Evolutionary conservation across 1,284 basidiomycete species (phyloP).

Genomic region (Moesziomyces antarcticus): DNA sequence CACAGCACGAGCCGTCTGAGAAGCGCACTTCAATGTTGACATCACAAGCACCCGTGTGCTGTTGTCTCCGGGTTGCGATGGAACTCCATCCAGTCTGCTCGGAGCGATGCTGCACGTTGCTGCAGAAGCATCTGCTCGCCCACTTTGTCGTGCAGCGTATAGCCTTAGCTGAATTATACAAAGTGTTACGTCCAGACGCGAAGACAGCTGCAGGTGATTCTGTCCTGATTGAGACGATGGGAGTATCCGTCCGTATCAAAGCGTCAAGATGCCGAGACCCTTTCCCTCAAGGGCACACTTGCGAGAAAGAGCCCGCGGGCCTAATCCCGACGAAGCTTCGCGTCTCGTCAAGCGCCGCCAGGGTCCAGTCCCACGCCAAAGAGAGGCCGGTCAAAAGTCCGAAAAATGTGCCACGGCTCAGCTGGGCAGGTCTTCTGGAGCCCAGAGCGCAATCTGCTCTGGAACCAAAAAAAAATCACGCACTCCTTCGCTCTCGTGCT

Average conservation of each 20-base stretch:
- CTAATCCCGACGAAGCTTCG: conserved; percentile 15
- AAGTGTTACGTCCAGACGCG: too few species aligned
- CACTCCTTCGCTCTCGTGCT: background rate
- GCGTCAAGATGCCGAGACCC: too few species aligned
- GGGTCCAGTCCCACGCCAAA: conserved; percentile 2
- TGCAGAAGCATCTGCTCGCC: too few species aligned
- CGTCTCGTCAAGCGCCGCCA: background rate
- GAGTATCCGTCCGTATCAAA: background rate
- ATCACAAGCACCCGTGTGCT: too few species aligned
- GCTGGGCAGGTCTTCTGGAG: conserved; percentile 11
- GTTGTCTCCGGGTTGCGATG: too few species aligned
- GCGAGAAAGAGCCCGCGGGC: too few species aligned
- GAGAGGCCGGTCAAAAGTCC: conserved; percentile 36
- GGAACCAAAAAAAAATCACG: background rate
- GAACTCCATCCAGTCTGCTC: too few species aligned
- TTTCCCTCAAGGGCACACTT: too few species aligned
- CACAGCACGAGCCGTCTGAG: background rate
- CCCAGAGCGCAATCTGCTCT: conserved; percentile 14
- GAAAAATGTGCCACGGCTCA: conserved; percentile 5
- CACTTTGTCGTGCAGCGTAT: too few species aligned
- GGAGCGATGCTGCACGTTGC: too few species aligned
- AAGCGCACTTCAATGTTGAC: background rate
- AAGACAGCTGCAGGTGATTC: too few species aligned
- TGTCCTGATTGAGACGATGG: background rate
- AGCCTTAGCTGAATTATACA: too few species aligned